phyloP scores from a whole-genome alignment of 2,329 filamentous ascomycete species.

The Aspergillus sp. region DNA sequence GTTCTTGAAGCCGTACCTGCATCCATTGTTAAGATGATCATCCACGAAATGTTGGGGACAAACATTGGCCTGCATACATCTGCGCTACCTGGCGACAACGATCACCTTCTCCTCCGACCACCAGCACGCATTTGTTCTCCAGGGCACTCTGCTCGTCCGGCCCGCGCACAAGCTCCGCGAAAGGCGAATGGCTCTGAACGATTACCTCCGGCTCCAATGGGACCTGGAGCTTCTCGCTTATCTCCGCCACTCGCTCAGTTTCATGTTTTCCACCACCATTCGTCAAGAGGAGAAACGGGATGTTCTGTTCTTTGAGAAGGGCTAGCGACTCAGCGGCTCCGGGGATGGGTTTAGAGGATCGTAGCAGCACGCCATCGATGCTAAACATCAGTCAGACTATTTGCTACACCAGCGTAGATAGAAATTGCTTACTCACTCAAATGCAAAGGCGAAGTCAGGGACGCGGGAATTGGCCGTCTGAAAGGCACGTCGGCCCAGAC shows the following conservation, averaged over 20 bases:
- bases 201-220: constrained; percentile 69
- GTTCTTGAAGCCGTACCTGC: constrained; percentile 71
- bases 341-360: constrained; percentile 75
- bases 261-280: constrained; percentile 92
- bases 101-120: constrained; percentile 69
- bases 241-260: constrained; percentile 68
- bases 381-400: constrained; percentile 42
- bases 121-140: constrained; percentile 68
- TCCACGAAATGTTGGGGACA: neutral
- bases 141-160: constrained; percentile 56
- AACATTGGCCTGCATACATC: constrained; percentile 44
- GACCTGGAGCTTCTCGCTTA: constrained; percentile 67
- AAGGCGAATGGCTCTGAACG: constrained; percentile 89
- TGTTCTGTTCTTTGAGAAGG: constrained; percentile 70
- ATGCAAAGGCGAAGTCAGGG: constrained; percentile 49
- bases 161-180: constrained; percentile 68
- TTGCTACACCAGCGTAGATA: neutral
- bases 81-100: constrained; percentile 74
- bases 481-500: constrained; percentile 26
- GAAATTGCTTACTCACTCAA: constrained; percentile 43
- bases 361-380: constrained; percentile 94
- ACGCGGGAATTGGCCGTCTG: constrained; percentile 34
- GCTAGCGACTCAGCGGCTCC: constrained; percentile 73
- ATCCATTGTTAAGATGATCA: neutral
- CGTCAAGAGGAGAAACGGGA: constrained; percentile 92